Conservation (phyloP, 1,284 basidiomycete genomes). For the Mycena citricolor region DNA sequence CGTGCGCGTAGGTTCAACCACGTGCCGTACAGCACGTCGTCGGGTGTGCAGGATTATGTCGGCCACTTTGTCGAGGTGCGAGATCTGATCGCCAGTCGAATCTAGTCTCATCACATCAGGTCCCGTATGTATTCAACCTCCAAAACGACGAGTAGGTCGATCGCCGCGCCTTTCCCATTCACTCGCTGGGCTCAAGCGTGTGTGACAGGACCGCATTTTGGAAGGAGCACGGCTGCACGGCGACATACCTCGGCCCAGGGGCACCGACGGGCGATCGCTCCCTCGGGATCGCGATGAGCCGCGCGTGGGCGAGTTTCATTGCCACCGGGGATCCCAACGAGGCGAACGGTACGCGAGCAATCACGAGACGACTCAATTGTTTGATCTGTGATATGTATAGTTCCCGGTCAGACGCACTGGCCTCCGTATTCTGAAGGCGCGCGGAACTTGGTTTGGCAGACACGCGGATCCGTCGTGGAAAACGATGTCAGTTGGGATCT, state of each 20-base stretch:
- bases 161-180: not conserved
- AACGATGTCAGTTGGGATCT: conserved; percentile 2
- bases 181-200: not conserved
- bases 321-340: conserved; percentile 16
- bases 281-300: conserved; percentile 14
- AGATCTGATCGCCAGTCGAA: not conserved
- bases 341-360: conserved; percentile 6
- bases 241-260: conserved; percentile 13
- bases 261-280: conserved; percentile 11
- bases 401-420: conserved; percentile 4
- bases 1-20: conserved; percentile 19
- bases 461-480: not conserved
- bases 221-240: conserved; percentile 9
- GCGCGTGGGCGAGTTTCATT: conserved; percentile 12
- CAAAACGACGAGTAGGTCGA: conserved; percentile 11
- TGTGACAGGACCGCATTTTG: conserved; percentile 12
- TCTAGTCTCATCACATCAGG: not conserved
- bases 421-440: conserved; percentile 7
- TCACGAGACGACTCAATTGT: no score
- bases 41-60: conserved; percentile 5
- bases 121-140: conserved; percentile 10
- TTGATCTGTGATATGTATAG: no score
- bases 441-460: conserved; percentile 8
- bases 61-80: conserved; percentile 11
- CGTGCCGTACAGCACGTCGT: conserved; percentile 7